Base-by-base conservation (phyloP, 2,329 filamentous ascomycete genomes). In the Moelleriella libera region DNA sequence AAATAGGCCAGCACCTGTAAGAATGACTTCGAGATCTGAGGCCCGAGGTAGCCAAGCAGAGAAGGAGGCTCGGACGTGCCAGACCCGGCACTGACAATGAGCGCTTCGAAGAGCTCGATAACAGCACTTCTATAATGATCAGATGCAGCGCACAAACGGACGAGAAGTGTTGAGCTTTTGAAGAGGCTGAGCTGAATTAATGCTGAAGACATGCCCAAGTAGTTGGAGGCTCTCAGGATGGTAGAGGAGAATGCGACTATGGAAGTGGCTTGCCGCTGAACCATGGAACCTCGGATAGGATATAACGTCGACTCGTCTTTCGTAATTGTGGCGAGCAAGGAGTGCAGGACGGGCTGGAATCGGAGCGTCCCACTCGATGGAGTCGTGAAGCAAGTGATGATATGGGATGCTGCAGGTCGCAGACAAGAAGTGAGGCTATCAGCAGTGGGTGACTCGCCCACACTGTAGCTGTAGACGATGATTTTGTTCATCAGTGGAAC, bases 1-100 rank as follows among this genome's bases (percentile, higher is more conserved):
- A 96, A 72, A 50, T 80, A 76, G 5, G 85, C 82, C 6, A 97
- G 68, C 5, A 92, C 71, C 51, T 83, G 78, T 29, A 98, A 70
- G 59, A 98, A 94, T 40, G 85, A 83, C 56, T 86, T 88, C 9
- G 89, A 86, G 7, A 87, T 82, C 48, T 87, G 80, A 8, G 87
- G 76, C 1, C 88, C 88, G 6, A 98, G 71, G 59, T 94, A 88
- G 32, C 89, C 89, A 28, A 98, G 77, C n/a, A 98, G 72, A 6
- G 90, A 96, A n/a, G 88, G 86, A 1, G 89, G 88, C 55, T 96
- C 88, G n/a, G 72, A 74, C 31, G 75, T 67, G 12, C 72, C 68
- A 51, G 78, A 78, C 29, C 82, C 78, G 29, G 84, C 82, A 53
- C 76, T 82, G 42, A 81, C 72, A 30, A 95, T 80, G 14, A 95